Evolutionary conservation across 805 yeast genomes (phyloP).

Genomic region (Candida sphagnicola): DNA sequence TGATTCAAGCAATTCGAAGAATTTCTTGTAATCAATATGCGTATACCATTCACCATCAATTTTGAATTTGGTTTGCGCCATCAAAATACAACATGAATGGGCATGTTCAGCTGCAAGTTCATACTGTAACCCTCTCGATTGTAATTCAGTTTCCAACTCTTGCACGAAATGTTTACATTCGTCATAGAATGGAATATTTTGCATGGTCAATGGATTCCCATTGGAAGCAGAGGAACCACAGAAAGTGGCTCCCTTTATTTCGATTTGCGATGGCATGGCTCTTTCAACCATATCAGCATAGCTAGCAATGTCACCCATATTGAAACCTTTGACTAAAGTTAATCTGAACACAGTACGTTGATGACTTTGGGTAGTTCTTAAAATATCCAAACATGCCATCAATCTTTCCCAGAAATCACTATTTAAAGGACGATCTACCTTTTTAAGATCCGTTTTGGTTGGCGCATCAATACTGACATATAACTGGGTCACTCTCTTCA

Average conservation of each 20-base stretch:
- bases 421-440: conserved; percentile 83
- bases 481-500: conserved; percentile 80
- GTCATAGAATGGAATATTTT: conserved; percentile 90
- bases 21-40: conserved; percentile 77
- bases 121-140: conserved; percentile 64
- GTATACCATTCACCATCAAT: conserved; percentile 79
- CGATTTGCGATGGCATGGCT: conserved; percentile 83
- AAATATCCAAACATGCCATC: conserved; percentile 72
- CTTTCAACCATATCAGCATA: conserved; percentile 84
- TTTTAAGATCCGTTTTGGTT: conserved; percentile 73
- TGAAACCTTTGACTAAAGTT: conserved; percentile 89
- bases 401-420: conserved; percentile 92
- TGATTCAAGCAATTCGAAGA: conserved; percentile 62
- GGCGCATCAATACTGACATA: conserved; percentile 94
- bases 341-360: conserved; percentile 90
- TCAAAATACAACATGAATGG: conserved; percentile 85
- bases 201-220: conserved; percentile 91
- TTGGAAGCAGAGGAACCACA: conserved; percentile 85
- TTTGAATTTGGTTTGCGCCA: conserved; percentile 72
- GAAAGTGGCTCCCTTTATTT: conserved; percentile 92
- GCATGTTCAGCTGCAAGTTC: conserved; percentile 94
- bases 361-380: conserved; percentile 66
- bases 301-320: conserved; percentile 72
- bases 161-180: conserved; percentile 79
- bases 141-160: conserved; percentile 56